These are phyloP conservation scores for Galerina marginata DNA, from an alignment of 768 basidiomycete species.

Conservation along the genomic window DNA sequence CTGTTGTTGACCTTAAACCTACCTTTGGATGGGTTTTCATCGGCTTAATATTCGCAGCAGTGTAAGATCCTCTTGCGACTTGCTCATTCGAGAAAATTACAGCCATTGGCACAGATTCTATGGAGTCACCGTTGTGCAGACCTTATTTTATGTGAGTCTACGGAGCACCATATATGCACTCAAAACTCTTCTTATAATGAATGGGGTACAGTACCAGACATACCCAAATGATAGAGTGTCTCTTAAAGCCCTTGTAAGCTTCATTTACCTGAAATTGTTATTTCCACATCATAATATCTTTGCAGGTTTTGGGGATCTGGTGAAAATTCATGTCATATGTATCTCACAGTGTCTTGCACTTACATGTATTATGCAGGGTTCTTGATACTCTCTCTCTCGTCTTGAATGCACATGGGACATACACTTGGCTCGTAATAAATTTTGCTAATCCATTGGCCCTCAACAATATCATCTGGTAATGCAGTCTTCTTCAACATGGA, in stretches of 20 bases:
- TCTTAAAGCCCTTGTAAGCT: neutral
- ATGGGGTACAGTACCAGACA: neutral
- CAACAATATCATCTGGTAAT: neutral
- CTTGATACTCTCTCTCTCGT: neutral
- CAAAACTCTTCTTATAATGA: neutral
- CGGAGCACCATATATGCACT: neutral
- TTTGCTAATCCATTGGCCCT: constrained; percentile 1
- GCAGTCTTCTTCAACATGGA: neutral
- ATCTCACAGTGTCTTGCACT: neutral
- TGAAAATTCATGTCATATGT: neutral
- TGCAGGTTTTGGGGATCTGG: neutral
- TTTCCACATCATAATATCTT: neutral
- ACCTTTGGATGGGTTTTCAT: neutral
- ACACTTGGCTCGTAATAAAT: neutral
- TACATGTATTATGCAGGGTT: neutral
- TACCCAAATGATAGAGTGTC: neutral
- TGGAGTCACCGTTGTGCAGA: neutral
- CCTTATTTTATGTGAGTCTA: neutral
- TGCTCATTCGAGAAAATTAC: neutral
- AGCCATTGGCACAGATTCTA: neutral
- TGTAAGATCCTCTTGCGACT: neutral
- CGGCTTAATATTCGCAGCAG: neutral
- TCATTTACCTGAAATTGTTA: neutral
- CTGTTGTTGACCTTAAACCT: neutral
- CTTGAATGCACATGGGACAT: neutral